These are phyloP conservation scores for Nepenthes alata DNA, from an alignment of 179 eudicot genomes.

Conservation along the genomic window DNA sequence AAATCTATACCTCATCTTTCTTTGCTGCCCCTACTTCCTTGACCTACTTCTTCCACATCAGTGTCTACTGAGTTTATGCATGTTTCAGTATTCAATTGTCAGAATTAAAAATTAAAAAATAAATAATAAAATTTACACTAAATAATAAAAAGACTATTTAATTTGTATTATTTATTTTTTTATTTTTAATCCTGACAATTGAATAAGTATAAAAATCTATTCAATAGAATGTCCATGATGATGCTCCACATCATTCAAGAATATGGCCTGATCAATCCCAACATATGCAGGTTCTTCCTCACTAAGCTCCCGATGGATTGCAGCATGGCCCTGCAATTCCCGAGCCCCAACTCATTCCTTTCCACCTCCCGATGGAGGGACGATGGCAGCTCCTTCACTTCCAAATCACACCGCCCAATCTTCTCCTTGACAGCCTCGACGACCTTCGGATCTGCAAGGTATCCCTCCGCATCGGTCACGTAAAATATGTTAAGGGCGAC, in stretches of 20 bases:
- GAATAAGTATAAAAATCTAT: too few species aligned
- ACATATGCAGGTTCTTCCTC: slow-evolving; percentile 61
- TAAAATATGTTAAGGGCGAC: slow-evolving; percentile 56
- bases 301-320: slow-evolving; percentile 70
- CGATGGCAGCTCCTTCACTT: slow-evolving; percentile 67
- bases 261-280: slow-evolving; percentile 68
- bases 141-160: too few species aligned
- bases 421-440: slow-evolving; percentile 49
- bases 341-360: slow-evolving; percentile 25
- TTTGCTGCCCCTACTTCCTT: too few species aligned
- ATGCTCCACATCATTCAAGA: slow-evolving; percentile 19
- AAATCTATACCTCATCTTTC: too few species aligned
- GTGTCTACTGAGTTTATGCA: too few species aligned
- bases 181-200: too few species aligned
- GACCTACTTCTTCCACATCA: too few species aligned
- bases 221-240: too few species aligned
- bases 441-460: slow-evolving; percentile 39
- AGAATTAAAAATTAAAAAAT: too few species aligned
- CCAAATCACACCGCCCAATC: slow-evolving; percentile 40
- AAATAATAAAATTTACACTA: too few species aligned
- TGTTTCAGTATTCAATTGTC: too few species aligned
- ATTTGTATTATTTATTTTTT: too few species aligned
- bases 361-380: slow-evolving; percentile 32
- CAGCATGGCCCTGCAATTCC: slow-evolving; percentile 58
- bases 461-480: slow-evolving; percentile 63